Conservation (phyloP, 768 basidiomycete genomes). For the Boletus tylopilopsis region DNA sequence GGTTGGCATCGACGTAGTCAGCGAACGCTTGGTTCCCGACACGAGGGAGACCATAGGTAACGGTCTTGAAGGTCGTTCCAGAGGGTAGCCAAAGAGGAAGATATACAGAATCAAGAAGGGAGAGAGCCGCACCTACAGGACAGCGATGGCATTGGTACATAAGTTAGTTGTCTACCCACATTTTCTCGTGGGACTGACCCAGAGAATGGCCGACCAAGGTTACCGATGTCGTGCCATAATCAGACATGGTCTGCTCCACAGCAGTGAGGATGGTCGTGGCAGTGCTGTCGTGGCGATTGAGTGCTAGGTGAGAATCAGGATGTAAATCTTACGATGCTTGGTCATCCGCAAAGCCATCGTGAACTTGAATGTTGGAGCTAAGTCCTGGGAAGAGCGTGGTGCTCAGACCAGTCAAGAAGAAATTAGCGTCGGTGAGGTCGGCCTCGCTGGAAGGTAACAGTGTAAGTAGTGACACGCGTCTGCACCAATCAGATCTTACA, state of each 20-base stretch:
- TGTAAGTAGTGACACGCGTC: neutral
- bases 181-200: conserved; percentile 17
- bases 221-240: conserved; percentile 34
- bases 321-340: conserved; percentile 40
- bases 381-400: conserved; percentile 50
- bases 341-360: conserved; percentile 43
- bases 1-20: conserved; percentile 48
- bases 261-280: conserved; percentile 42
- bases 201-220: conserved; percentile 46
- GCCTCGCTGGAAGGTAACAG: conserved; percentile 25
- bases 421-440: conserved; percentile 40
- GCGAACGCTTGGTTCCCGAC: conserved; percentile 61
- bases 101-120: conserved; percentile 39
- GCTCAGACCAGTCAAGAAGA: conserved; percentile 34
- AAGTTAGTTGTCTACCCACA: neutral
- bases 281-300: conserved; percentile 26
- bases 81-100: conserved; percentile 37
- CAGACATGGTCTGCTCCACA: conserved; percentile 38
- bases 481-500: conserved; percentile 18
- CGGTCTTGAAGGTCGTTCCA: conserved; percentile 29
- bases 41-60: conserved; percentile 36
- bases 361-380: conserved; percentile 37
- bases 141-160: neutral
- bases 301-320: neutral
- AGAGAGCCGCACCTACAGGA: conserved; percentile 32